phyloP scores from a whole-genome alignment of 495 filamentous ascomycete species.

The Barbatosphaeria neglecta region DNA sequence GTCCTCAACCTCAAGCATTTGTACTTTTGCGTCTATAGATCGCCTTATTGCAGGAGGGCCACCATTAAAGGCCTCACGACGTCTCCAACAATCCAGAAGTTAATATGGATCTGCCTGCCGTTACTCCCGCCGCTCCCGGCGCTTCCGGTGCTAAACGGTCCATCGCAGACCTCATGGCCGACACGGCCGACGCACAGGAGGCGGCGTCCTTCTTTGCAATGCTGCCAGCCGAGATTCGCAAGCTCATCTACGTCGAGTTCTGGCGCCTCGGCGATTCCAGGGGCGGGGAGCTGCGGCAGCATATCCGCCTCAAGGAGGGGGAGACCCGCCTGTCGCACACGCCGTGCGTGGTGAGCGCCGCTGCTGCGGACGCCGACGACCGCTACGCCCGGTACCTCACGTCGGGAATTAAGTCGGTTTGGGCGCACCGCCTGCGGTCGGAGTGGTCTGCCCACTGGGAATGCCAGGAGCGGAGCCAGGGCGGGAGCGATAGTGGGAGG shows the following conservation, averaged over 20 bases:
- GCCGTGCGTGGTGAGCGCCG: constrained; percentile 4
- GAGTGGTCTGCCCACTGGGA: constrained; percentile 16
- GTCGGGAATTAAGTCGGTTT: constrained; percentile 1
- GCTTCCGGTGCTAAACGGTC: neutral
- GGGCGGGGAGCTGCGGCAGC: constrained; percentile 1
- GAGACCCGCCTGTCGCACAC: neutral
- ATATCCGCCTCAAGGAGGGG: neutral
- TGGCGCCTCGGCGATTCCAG: neutral
- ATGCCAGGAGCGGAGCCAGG: constrained; percentile 8
- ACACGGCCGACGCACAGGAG: constrained; percentile 5
- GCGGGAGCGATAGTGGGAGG: neutral
- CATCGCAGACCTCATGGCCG: neutral
- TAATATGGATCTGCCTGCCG: neutral
- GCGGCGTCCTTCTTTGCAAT: constrained; percentile 12
- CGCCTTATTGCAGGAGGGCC: no score
- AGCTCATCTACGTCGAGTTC: constrained; percentile 14
- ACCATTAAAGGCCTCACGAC: no score
- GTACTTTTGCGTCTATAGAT: no score
- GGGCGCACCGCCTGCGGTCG: constrained; percentile 7
- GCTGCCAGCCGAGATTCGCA: constrained; percentile 17
- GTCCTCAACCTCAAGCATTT: no score
- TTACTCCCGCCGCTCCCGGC: neutral
- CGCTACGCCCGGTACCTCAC: constrained; percentile 3
- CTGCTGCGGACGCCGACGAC: constrained; percentile 2
- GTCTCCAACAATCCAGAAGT: no score